These are phyloP conservation scores for Lolium perenne DNA, from an alignment of 176 grass and related monocot genomes.

Conservation along the genomic window DNA sequence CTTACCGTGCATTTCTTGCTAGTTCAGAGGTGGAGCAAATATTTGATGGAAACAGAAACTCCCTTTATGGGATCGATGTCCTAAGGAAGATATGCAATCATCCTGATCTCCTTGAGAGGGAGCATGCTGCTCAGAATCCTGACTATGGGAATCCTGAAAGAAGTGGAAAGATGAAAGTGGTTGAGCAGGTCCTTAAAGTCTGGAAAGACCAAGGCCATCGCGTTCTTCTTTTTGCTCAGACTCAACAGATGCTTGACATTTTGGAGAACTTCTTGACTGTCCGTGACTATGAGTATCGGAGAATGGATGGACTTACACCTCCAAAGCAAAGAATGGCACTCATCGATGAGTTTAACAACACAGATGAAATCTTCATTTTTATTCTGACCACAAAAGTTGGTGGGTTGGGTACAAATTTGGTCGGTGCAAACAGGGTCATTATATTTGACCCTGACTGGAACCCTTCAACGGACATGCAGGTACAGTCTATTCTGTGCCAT, in stretches of 20 bases:
- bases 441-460: constrained; percentile 99
- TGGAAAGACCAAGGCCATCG: constrained; percentile 94
- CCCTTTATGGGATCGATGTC: constrained; percentile 91
- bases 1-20: constrained; percentile 87
- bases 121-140: constrained; percentile 71
- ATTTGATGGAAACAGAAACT: constrained; percentile 90
- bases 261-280: constrained; percentile 69
- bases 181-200: constrained; percentile 80
- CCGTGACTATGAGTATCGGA: constrained; percentile 67
- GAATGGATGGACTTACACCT: constrained; percentile 97
- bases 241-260: constrained; percentile 98
- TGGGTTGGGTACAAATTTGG: constrained; percentile 91
- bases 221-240: constrained; percentile 89
- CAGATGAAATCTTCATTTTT: constrained; percentile 81
- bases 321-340: constrained; percentile 88
- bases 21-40: constrained; percentile 97
- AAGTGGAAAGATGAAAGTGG: constrained; percentile 95
- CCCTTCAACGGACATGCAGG: constrained; percentile 97
- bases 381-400: constrained; percentile 97
- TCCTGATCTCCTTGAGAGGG: constrained; percentile 94
- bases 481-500: constrained; percentile 16
- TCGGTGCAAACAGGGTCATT: constrained; percentile 82
- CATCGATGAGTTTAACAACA: constrained; percentile 96
- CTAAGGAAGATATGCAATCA: constrained; percentile 95
- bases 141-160: constrained; percentile 87